phyloP scores from a whole-genome alignment of 805 yeast genomes.

The Jamesozyma spencerorum region DNA sequence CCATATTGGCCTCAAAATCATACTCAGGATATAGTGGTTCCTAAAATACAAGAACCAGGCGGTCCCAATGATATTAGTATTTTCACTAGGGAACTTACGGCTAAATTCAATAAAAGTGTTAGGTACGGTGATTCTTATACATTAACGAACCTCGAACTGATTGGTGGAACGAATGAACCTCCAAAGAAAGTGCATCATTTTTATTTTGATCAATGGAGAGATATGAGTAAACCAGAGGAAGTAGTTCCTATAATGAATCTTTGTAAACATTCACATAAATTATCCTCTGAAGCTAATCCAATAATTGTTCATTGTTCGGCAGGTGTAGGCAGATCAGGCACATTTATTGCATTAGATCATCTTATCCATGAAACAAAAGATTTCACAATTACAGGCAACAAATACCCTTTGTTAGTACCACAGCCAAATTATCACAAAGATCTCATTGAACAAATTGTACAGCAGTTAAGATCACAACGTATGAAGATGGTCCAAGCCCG shows the following conservation, averaged over 20 bases:
- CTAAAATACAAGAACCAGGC: constrained; percentile 17
- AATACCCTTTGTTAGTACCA: too few relatives aligned
- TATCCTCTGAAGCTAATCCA: constrained; percentile 35
- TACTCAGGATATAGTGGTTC: constrained; percentile 3
- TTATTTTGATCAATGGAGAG: constrained; percentile 76
- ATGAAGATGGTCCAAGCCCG: constrained; percentile 30
- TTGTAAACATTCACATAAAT: constrained; percentile 22
- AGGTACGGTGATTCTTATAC: constrained; percentile 16
- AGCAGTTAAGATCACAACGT: constrained; percentile 27
- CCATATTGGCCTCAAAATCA: constrained; percentile 58
- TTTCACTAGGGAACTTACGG: constrained; percentile 16
- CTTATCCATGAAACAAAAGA: constrained; percentile 24
- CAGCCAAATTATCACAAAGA: constrained; percentile 19
- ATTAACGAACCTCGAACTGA: constrained; percentile 21
- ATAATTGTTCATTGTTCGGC: constrained; percentile 89
- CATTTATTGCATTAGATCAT: constrained; percentile 51
- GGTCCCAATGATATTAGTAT: constrained; percentile 14
- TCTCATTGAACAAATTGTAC: constrained; percentile 27
- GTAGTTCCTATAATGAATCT: constrained; percentile 29
- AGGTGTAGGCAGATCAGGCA: constrained; percentile 95
- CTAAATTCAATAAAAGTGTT: constrained; percentile 15
- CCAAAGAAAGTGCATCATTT: constrained; percentile 46
- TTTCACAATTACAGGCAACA: too few relatives aligned
- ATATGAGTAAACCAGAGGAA: constrained; percentile 54
- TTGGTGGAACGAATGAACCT: constrained; percentile 15